These are phyloP conservation scores for Nannizziopsis arthrosporioides DNA, from an alignment of 2,329 filamentous ascomycete species.

Conservation along the genomic window DNA sequence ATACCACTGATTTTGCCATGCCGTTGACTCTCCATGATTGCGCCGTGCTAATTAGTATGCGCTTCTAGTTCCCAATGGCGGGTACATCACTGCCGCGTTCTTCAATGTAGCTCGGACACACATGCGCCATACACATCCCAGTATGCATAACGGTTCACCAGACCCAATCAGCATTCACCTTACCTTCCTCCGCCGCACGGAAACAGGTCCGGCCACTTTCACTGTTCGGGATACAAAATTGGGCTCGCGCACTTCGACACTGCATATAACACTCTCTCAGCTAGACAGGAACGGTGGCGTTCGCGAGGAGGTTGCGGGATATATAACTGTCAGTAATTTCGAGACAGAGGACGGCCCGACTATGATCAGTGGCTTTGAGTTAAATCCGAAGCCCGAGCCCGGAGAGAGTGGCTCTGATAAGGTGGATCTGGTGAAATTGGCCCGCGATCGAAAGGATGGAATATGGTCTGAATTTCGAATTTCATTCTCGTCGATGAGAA, in stretches of 20 bases:
- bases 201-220: slow-evolving; percentile 46
- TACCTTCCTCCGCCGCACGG: slow-evolving; percentile 54
- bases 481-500: slow-evolving; percentile 28
- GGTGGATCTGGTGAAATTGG: slow-evolving; percentile 28
- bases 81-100: slow-evolving; percentile 54
- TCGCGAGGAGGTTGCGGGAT: slow-evolving; percentile 52
- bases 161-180: slow-evolving; percentile 54
- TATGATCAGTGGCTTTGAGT: slow-evolving; percentile 44
- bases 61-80: slow-evolving; percentile 54
- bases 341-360: slow-evolving; percentile 46
- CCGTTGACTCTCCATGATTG: neutral
- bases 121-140: slow-evolving; percentile 47
- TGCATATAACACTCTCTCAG: slow-evolving; percentile 48
- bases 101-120: slow-evolving; percentile 49
- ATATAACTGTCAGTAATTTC: slow-evolving; percentile 55
- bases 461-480: slow-evolving; percentile 36
- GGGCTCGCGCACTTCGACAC: slow-evolving; percentile 50
- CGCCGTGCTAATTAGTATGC: neutral
- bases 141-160: slow-evolving; percentile 38
- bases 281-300: slow-evolving; percentile 23
- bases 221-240: slow-evolving; percentile 53
- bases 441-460: slow-evolving; percentile 31
- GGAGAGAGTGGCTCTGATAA: slow-evolving; percentile 20
- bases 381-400: slow-evolving; percentile 36
- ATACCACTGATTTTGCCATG: neutral